A percentile compares a stretch with the other conserved stretches of the same genome.
Evolutionary conservation across 768 basidiomycete species (phyloP).

Genomic region (Phlebiopsis gigantea): DNA sequence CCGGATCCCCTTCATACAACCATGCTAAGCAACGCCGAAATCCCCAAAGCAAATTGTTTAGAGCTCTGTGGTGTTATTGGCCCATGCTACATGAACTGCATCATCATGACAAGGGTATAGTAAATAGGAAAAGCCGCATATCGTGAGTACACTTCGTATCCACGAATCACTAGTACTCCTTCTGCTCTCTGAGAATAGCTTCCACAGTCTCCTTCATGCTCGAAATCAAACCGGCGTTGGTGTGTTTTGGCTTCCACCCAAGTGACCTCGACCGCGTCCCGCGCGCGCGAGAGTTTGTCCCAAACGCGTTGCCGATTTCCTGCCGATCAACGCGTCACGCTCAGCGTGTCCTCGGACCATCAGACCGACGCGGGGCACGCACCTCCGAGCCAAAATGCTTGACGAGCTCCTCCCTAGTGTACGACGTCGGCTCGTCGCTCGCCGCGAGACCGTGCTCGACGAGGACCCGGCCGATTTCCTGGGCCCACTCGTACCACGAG

Average conservation of each 20-base stretch:
- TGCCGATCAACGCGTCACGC: background rate
- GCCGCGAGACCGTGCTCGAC: slow-evolving; percentile 20
- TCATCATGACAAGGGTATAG: too few species aligned
- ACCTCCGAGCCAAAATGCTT: slow-evolving; percentile 37
- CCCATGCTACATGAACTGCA: too few species aligned
- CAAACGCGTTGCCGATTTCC: slow-evolving; percentile 13
- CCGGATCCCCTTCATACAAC: too few species aligned
- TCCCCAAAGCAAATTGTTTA: too few species aligned
- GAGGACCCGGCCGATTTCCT: slow-evolving; percentile 29
- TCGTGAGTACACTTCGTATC: too few species aligned
- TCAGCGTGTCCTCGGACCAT: background rate
- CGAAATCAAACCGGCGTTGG: slow-evolving; percentile 35
- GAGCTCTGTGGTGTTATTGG: too few species aligned
- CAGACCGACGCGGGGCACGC: slow-evolving; percentile 24
- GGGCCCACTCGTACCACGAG: slow-evolving; percentile 25
- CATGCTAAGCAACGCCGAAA: too few species aligned
- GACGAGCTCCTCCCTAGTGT: slow-evolving; percentile 36
- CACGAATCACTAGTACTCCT: too few species aligned
- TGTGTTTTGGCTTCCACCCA: slow-evolving; percentile 42
- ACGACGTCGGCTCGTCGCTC: slow-evolving; percentile 34
- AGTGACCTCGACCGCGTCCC: slow-evolving; percentile 30
- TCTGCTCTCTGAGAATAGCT: slow-evolving; percentile 14
- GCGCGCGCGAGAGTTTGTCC: slow-evolving; percentile 13
- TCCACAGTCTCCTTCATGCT: slow-evolving; percentile 38
- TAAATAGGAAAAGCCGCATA: too few species aligned